These are phyloP conservation scores for Lablab purpureus DNA, from an alignment of 306 rosid species.

Conservation along the genomic window DNA sequence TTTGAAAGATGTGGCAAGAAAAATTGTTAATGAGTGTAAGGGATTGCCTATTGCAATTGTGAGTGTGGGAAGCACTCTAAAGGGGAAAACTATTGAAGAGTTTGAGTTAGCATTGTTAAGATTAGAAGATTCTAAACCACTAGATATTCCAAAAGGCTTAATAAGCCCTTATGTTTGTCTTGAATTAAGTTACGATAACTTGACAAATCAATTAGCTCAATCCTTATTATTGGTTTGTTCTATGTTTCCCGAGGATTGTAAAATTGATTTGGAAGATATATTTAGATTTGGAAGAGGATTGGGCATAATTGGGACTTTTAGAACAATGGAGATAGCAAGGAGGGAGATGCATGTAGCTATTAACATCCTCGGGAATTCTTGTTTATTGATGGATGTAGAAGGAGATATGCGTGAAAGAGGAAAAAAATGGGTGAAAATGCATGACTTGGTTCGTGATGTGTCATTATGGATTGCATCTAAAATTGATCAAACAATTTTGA, in stretches of 20 bases:
- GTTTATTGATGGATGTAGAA: too few relatives aligned
- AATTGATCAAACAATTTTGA: not conserved
- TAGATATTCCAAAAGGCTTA: not conserved
- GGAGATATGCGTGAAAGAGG: not conserved
- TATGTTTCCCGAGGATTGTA: constrained; percentile 40
- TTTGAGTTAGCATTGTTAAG: constrained; percentile 11
- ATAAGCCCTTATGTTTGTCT: constrained; percentile 9
- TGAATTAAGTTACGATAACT: constrained; percentile 14
- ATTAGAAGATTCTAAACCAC: not conserved
- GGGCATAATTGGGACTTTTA: not conserved
- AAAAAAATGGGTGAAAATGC: constrained; percentile 27
- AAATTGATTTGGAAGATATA: constrained; percentile 33
- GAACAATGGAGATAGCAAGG: not conserved
- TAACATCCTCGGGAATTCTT: constrained; percentile 21
- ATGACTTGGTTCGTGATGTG: constrained; percentile 32
- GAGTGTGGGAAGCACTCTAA: constrained; percentile 25
- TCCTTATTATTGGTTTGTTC: constrained; percentile 33
- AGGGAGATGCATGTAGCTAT: constrained; percentile 5
- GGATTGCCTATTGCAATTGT: constrained; percentile 39
- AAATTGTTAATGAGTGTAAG: constrained; percentile 23
- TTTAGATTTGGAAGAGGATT: constrained; percentile 8
- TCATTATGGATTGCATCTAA: constrained; percentile 25
- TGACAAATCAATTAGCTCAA: not conserved
- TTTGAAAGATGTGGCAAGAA: constrained; percentile 5
- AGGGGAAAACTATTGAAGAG: not conserved